Evolutionary conservation across 306 rosid genomes (phyloP).

Genomic region (Aeschynomene evenia): DNA sequence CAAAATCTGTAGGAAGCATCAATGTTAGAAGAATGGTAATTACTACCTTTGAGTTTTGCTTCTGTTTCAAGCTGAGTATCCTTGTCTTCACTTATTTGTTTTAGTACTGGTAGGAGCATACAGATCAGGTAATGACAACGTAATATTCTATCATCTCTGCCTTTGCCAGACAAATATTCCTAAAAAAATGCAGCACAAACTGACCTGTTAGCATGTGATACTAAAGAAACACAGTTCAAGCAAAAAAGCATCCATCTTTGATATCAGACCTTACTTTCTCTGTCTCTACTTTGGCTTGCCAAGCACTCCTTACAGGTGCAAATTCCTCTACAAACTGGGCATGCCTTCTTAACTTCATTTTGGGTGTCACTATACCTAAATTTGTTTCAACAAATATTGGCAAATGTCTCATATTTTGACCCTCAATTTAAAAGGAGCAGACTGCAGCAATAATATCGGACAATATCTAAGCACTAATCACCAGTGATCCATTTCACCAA

Average conservation of each 20-base stretch:
- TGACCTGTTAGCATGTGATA: slow-evolving; percentile 35
- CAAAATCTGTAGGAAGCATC: slow-evolving; percentile 25
- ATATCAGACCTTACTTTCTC: slow-evolving; percentile 98
- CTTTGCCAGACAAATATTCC: slow-evolving; percentile 59
- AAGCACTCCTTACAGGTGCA: slow-evolving; percentile 86
- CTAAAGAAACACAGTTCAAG: slow-evolving; percentile 25
- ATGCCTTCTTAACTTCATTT: slow-evolving; percentile 80
- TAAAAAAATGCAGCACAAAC: slow-evolving; percentile 42
- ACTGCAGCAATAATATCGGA: slow-evolving; percentile 10
- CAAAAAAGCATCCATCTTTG: slow-evolving; percentile 39
- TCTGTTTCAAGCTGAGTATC: slow-evolving; percentile 65
- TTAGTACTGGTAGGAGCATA: slow-evolving; percentile 85
- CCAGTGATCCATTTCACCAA: slow-evolving; percentile 14
- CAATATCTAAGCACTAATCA: slow-evolving; percentile 15
- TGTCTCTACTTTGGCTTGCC: slow-evolving; percentile 57
- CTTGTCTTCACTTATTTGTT: slow-evolving; percentile 63
- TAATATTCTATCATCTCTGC: slow-evolving; percentile 65
- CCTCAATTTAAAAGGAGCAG: slow-evolving; percentile 16
- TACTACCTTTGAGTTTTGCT: slow-evolving; percentile 65
- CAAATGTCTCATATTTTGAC: slow-evolving; percentile 14
- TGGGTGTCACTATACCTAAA: slow-evolving; percentile 70
- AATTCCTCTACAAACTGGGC: slow-evolving; percentile 90
- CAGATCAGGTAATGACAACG: slow-evolving; percentile 80
- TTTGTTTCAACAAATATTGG: slow-evolving; percentile 28
- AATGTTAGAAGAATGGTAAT: slow-evolving; percentile 14